Evolutionary conservation across 495 filamentous ascomycete genomes (phyloP).

Genomic region (Penicillium verhagenii): DNA sequence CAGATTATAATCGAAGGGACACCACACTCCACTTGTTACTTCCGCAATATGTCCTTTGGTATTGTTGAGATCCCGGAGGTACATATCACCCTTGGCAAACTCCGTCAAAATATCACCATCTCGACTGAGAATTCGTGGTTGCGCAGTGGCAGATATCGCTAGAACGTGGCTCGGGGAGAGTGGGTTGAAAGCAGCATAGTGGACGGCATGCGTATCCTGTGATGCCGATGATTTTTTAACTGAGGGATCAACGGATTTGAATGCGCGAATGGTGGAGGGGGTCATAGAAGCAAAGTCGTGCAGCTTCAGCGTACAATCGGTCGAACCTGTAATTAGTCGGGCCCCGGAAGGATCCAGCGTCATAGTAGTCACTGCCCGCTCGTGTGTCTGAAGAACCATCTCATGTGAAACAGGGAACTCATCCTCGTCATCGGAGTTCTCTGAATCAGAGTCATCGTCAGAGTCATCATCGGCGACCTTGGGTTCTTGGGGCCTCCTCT

Average conservation of each 20-base stretch:
- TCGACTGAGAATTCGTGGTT: constrained; percentile 83
- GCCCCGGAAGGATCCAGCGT: constrained; percentile 82
- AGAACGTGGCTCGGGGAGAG: constrained; percentile 77
- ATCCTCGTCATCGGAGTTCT: constrained; percentile 72
- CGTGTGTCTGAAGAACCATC: constrained; percentile 86
- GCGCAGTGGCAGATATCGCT: constrained; percentile 80
- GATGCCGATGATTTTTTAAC: constrained; percentile 68
- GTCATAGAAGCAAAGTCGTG: constrained; percentile 97
- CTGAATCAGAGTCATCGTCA: constrained; percentile 47
- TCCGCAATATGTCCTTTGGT: constrained; percentile 95
- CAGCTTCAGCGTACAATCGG: constrained; percentile 86
- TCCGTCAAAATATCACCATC: constrained; percentile 84
- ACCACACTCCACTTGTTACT: constrained; percentile 83
- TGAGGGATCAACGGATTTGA: constrained; percentile 88
- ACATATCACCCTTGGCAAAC: constrained; percentile 97
- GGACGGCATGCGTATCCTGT: constrained; percentile 81
- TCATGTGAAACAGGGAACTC: constrained; percentile 94
- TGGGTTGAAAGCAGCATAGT: constrained; percentile 84
- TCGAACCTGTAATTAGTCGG: constrained; percentile 82
- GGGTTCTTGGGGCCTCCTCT: constrained; percentile 25
- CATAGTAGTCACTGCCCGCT: constrained; percentile 79
- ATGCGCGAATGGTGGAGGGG: constrained; percentile 85
- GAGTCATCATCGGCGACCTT: constrained; percentile 36
- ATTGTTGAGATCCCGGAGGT: constrained; percentile 91
- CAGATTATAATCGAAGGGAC: constrained; percentile 74